Conservation (phyloP, 257 asterid species). For the Lantana camara region DNA sequence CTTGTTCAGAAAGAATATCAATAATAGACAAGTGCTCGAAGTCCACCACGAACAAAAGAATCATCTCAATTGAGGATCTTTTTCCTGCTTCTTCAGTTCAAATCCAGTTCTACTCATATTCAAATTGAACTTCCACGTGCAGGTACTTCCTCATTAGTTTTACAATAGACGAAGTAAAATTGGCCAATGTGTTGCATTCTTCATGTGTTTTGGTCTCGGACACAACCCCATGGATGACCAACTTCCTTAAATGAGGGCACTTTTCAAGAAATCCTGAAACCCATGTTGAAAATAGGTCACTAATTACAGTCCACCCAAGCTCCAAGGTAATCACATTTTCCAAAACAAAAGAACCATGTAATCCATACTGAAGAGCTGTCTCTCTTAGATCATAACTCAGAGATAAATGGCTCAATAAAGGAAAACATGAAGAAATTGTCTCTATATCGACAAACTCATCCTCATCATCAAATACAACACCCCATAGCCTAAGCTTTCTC, state of each 20-base stretch:
- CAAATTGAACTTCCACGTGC: conserved; percentile 78
- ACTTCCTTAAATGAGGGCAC: conserved; percentile 71
- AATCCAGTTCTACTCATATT: conserved; percentile 56
- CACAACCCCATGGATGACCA: conserved; percentile 67
- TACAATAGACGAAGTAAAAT: conserved; percentile 70
- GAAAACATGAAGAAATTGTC: conserved; percentile 82
- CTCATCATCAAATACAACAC: conserved; percentile 88
- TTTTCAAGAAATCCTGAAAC: conserved; percentile 75
- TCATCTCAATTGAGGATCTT: conserved; percentile 25
- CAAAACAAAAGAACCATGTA: conserved; percentile 67
- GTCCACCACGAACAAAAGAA: conserved; percentile 29
- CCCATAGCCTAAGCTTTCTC: conserved; percentile 85
- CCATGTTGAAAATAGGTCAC: conserved; percentile 72
- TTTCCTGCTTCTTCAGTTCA: conserved; percentile 23
- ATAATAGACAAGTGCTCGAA: conserved; percentile 28
- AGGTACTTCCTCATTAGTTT: conserved; percentile 73
- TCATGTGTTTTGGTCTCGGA: conserved; percentile 89
- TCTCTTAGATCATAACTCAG: conserved; percentile 80
- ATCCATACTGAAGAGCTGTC: conserved; percentile 67
- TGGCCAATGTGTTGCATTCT: conserved; percentile 78
- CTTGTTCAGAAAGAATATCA: conserved; percentile 31
- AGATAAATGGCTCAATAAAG: conserved; percentile 66
- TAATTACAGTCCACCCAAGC: conserved; percentile 89
- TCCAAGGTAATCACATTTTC: conserved; percentile 77
- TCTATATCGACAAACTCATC: conserved; percentile 90